Conservation (phyloP, 2,329 filamentous ascomycete genomes). For the Pseudogymnoascus sp. region DNA sequence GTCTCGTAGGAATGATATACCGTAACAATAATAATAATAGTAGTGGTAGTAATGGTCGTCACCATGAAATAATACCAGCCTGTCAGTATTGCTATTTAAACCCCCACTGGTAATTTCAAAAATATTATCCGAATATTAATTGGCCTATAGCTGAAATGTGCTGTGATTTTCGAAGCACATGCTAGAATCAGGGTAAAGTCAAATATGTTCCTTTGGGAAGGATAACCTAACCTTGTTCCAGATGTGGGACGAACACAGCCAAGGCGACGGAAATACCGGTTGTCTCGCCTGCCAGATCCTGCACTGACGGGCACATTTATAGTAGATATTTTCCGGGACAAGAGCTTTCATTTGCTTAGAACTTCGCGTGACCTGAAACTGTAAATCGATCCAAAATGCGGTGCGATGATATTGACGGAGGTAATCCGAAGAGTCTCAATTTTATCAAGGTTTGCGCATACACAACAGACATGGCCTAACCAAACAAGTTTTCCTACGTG, state of each 20-base stretch:
- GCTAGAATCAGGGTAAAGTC: not conserved
- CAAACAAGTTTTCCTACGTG: not conserved
- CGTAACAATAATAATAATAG: not conserved
- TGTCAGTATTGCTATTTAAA: not conserved
- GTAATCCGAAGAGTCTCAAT: constrained; percentile 5
- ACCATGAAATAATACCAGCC: not conserved
- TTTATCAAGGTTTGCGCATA: not conserved
- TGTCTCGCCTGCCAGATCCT: constrained; percentile 2
- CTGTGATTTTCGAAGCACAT: not conserved
- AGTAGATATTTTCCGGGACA: not conserved
- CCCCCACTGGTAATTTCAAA: not conserved
- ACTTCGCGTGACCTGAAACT: not conserved
- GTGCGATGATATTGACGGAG: not conserved
- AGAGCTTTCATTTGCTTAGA: not conserved
- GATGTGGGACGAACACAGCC: not conserved
- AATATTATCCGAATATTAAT: not conserved
- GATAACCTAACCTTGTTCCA: not conserved
- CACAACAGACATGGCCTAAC: not conserved
- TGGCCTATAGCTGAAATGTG: not conserved
- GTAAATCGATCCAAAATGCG: not conserved
- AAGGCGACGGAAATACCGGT: not conserved
- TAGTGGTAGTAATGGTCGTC: not conserved
- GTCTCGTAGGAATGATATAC: not conserved
- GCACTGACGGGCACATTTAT: not conserved
- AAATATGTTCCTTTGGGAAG: not conserved